These are phyloP conservation scores for Plasmodium cynomolgi DNA, from an alignment of 169 alveolate species.

Conservation along the genomic window DNA sequence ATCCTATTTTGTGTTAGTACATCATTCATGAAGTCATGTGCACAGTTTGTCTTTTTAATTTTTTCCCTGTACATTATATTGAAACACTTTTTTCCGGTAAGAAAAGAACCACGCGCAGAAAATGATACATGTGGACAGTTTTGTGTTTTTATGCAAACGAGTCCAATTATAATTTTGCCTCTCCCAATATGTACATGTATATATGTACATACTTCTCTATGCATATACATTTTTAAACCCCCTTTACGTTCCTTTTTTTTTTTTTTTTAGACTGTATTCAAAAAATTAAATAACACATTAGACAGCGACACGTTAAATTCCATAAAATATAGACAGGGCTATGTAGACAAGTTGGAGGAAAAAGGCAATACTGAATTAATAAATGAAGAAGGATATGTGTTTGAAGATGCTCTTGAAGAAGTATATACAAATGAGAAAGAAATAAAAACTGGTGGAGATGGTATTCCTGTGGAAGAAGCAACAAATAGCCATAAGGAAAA, in stretches of 20 bases:
- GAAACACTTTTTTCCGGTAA: background rate
- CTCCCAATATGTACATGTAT: background rate
- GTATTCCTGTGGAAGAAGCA: background rate
- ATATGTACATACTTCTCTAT: background rate
- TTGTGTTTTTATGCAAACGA: background rate
- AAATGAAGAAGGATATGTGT: background rate
- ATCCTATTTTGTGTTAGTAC: slow-evolving; percentile 10
- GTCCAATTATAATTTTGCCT: background rate
- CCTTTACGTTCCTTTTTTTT: background rate
- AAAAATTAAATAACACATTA: background rate
- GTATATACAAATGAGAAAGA: background rate
- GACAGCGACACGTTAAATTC: background rate
- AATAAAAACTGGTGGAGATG: background rate
- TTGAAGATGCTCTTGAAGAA: background rate
- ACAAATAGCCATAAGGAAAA: background rate
- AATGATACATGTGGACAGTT: background rate
- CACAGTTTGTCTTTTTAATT: background rate
- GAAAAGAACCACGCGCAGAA: background rate
- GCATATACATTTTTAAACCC: too few species aligned
- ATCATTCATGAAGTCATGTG: background rate
- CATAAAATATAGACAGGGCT: background rate
- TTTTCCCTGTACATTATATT: background rate
- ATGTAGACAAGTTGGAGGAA: background rate
- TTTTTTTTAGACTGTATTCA: background rate
- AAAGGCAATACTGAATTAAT: background rate